Conservation (phyloP, 306 rosid genomes). For the Cyamopsis tetragonoloba region DNA sequence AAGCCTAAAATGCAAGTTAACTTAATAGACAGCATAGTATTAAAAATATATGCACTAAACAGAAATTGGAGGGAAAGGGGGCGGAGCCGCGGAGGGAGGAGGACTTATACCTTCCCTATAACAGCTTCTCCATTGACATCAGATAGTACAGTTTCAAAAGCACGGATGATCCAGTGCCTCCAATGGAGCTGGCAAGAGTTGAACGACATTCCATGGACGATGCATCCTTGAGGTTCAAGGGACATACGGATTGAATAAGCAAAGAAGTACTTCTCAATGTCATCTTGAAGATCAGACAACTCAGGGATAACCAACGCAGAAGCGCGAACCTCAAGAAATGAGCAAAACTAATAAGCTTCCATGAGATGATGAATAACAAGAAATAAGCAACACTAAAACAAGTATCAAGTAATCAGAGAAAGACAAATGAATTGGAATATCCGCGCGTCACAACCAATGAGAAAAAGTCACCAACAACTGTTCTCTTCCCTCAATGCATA, state of each 20-base stretch:
- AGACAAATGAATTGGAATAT: conserved; percentile 13
- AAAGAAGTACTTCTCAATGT: conserved; percentile 41
- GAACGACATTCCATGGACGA: conserved; percentile 52
- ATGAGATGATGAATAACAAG: neutral
- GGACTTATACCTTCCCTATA: conserved; percentile 62
- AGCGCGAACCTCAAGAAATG: conserved; percentile 62
- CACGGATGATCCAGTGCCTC: conserved; percentile 77
- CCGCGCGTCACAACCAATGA: neutral
- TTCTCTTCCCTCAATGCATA: conserved; percentile 9
- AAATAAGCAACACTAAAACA: neutral
- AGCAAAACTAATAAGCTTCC: conserved; percentile 24
- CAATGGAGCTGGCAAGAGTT: conserved; percentile 68
- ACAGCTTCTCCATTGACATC: conserved; percentile 70
- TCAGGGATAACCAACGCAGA: conserved; percentile 80
- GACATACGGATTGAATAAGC: conserved; percentile 84
- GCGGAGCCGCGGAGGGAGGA: no score
- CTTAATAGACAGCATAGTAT: neutral
- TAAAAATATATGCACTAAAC: neutral
- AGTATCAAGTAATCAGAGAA: neutral
- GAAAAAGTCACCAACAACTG: conserved; percentile 11
- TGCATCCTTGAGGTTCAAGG: conserved; percentile 64
- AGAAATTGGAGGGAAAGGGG: neutral
- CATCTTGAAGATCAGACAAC: conserved; percentile 33
- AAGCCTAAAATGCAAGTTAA: neutral
- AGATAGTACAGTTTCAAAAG: conserved; percentile 43